Base-by-base conservation (phyloP, 768 basidiomycete species). In the Tylopilus sp. region DNA sequence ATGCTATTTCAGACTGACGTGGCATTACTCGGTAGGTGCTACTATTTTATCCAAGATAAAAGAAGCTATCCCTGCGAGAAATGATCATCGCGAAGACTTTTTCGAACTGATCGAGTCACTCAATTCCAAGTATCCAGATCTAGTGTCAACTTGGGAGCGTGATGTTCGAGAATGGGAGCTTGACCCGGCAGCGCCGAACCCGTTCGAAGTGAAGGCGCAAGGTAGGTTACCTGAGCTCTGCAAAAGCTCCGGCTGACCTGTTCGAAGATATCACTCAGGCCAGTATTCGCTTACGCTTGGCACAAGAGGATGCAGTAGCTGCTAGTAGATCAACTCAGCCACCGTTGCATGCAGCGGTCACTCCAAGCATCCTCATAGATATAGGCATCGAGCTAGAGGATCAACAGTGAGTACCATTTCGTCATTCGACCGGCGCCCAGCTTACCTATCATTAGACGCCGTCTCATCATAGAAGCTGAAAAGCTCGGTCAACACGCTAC, bases 401-500 rank as follows among this genome's bases (percentile, higher is more conserved):
- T 12, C 28, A 44, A 29, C 42, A 44, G 28, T 29, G 11, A 44
- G 42, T 26, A n/a, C n/a, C n/a, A n/a, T n/a, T n/a, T n/a, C n/a
- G n/a, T n/a, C n/a, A n/a, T n/a, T n/a, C n/a, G n/a, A n/a, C n/a
- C n/a, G n/a, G n/a, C n/a, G 16, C n/a, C 16, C 22, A 12, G 42
- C 9, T 16, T 9, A 5, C 5, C 6, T 42, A n/a, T n/a, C n/a
- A n/a, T 21, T 43, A 53, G 52, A 17, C 33, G 17, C 0, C 26
- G 19, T 11, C 37, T 53, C 10, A 22, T 7, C 1, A 1, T 14
- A 9, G 44, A 50, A 3, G 13, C 16, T 3, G 14, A 24, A 1
- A 37, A 28, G 6, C 28, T 48, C 1, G 47, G 41, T 1, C 2
- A 11, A 1, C 62, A 69, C 53, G 53, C 70, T 9, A 73, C 70